Conservation (phyloP, 371 early-diverging fungal genomes). For the Syncephalastrum contaminatum region DNA sequence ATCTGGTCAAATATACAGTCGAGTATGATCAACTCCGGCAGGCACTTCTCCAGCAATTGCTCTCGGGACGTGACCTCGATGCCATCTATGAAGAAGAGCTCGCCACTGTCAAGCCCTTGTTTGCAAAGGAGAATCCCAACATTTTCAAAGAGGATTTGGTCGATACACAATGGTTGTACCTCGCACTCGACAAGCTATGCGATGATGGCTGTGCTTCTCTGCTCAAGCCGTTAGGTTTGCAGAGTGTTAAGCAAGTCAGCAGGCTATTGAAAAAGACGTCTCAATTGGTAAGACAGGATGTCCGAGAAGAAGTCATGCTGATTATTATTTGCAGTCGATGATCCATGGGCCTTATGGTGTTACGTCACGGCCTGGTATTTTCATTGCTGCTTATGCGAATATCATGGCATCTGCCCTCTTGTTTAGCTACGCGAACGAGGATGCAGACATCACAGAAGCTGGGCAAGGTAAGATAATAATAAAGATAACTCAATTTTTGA, state of each 20-base stretch:
- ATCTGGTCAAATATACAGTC: conserved; percentile 26
- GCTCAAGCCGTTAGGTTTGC: neutral
- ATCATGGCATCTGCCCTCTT: conserved; percentile 12
- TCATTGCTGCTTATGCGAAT: conserved; percentile 30
- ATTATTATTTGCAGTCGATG: conserved; percentile 22
- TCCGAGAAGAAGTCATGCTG: neutral
- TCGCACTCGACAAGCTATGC: conserved; percentile 15
- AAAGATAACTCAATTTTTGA: neutral
- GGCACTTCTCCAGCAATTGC: conserved; percentile 20
- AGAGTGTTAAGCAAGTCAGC: neutral
- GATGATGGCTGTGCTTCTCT: neutral
- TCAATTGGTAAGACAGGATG: neutral
- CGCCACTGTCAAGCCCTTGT: conserved; percentile 31
- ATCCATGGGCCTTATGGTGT: conserved; percentile 45
- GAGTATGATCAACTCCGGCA: conserved; percentile 18
- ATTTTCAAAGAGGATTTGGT: conserved; percentile 56
- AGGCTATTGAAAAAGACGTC: no score
- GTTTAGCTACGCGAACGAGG: conserved; percentile 13
- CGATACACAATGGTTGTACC: conserved; percentile 49
- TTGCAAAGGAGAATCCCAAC: conserved; percentile 54
- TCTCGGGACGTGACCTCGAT: conserved; percentile 6
- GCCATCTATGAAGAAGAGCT: conserved; percentile 29
- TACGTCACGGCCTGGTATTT: conserved; percentile 28
- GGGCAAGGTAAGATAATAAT: neutral
- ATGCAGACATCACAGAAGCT: neutral